These are phyloP conservation scores for Wickerhamomyces sp. DNA, from an alignment of 1,139 yeast genomes.

Conservation along the genomic window DNA sequence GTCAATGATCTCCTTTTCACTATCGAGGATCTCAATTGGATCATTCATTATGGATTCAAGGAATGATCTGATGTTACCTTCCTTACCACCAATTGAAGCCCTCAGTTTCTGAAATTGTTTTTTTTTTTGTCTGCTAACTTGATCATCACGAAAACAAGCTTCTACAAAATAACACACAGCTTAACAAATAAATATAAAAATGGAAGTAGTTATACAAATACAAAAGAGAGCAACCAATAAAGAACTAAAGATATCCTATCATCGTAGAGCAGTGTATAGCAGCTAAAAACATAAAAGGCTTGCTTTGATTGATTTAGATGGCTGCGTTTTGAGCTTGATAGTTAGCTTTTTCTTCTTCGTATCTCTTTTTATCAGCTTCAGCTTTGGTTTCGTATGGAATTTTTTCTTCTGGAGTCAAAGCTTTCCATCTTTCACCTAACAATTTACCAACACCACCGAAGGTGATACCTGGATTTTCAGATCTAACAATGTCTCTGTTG, in stretches of 20 bases:
- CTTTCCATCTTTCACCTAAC: conserved; percentile 96
- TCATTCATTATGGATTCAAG: neutral
- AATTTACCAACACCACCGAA: conserved; percentile 91
- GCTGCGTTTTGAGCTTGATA: conserved; percentile 30
- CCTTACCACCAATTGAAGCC: too few relatives aligned
- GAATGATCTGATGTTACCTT: too few relatives aligned
- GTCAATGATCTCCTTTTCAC: conserved; percentile 2
- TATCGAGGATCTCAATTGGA: conserved; percentile 4
- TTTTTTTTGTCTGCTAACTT: too few relatives aligned
- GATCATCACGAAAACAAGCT: too few relatives aligned
- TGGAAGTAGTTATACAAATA: too few relatives aligned
- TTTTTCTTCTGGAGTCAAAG: conserved; percentile 74
- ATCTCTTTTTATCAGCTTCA: conserved; percentile 93
- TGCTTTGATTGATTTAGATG: too few relatives aligned
- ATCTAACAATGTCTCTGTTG: conserved; percentile 89
- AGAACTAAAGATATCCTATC: neutral
- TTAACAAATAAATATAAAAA: too few relatives aligned
- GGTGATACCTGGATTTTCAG: conserved; percentile 90
- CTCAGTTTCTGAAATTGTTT: too few relatives aligned
- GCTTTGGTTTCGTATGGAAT: conserved; percentile 89
- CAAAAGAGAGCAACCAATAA: too few relatives aligned
- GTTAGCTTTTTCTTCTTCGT: conserved; percentile 92
- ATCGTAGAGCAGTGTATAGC: neutral
- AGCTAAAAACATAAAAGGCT: neutral
- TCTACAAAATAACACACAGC: too few relatives aligned